Evolutionary conservation across 176 grass and related monocot genomes (phyloP).

Genomic region (Saccharum officinarum): DNA sequence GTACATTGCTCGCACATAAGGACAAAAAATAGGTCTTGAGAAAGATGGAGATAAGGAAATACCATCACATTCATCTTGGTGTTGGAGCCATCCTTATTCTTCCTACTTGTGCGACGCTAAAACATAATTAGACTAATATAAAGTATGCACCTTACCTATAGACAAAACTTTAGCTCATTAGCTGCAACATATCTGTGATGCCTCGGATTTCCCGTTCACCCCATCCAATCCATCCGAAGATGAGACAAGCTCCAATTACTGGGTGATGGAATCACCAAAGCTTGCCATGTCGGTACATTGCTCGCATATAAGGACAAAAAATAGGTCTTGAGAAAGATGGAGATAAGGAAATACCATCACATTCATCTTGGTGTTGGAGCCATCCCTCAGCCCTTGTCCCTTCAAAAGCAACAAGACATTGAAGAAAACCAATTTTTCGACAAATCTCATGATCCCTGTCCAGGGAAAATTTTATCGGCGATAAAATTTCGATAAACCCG

Average conservation of each 20-base stretch:
- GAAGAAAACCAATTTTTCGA: neutral
- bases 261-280: neutral
- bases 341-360: neutral
- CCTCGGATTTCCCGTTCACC: neutral
- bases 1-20: no score
- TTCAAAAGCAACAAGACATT: neutral
- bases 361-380: constrained; percentile 11
- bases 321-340: neutral
- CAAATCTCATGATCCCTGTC: neutral
- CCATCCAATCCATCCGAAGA: neutral
- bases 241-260: neutral
- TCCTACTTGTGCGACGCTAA: neutral
- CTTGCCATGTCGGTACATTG: neutral
- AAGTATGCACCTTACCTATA: neutral
- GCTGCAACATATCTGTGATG: neutral
- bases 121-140: neutral
- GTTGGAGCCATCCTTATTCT: no score
- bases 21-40: no score
- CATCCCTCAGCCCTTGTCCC: neutral
- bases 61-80: no score
- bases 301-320: neutral
- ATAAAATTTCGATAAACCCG: no score
- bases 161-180: neutral
- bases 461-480: no score
- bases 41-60: no score